Base-by-base conservation (phyloP, 306 rosid genomes). In the Canavalia ensiformis region DNA sequence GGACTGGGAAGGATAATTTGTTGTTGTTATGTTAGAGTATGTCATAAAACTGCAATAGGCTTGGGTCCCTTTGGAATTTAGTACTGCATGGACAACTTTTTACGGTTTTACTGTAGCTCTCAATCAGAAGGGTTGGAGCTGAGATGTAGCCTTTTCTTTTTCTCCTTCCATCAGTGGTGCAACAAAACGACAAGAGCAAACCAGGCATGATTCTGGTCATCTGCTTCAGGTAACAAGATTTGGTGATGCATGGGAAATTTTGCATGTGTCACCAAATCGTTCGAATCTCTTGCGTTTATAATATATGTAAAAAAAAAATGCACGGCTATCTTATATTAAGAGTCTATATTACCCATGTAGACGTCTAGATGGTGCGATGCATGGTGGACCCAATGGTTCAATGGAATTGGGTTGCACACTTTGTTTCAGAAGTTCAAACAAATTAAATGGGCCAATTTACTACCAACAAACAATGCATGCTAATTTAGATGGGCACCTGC, bases 11-110 rank as follows among this genome's bases (percentile, higher is more conserved):
- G 84, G 58, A 81, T 68, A 54, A 69, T 74, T 83, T 84, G 62
- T 78, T 81, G 62, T 25, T 77, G 72, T 77, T 73, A 64, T 84
- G 81, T 73, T 73, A 84, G 57, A 31, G 77, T 30, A 35, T 64
- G 83, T 66, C 82, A 85, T 77, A 41, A 68, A 64, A 76, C 85
- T 71, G 81, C 78, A 55, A 76, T 47, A 58, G 82, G 50, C 28
- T 82, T 68, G 60, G 68, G 75, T 79, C 80, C 82, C 75, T 72
- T 86, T 78, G 84, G 86, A 74, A 50, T 85, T 85, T 86, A 56
- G 81, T 47, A 45, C 83, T 65, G 60, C 68, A 49, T 77, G 54
- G 47, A 76, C 64, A 63, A 58, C 80, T 72, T 85, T 84, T 85
- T 76, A 80, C 76, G 13, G 72, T 60, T 85, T 76, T 77, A 64